These are phyloP conservation scores for Magnaporthales sp. DNA, from an alignment of 2,329 filamentous ascomycete species.

Conservation along the genomic window DNA sequence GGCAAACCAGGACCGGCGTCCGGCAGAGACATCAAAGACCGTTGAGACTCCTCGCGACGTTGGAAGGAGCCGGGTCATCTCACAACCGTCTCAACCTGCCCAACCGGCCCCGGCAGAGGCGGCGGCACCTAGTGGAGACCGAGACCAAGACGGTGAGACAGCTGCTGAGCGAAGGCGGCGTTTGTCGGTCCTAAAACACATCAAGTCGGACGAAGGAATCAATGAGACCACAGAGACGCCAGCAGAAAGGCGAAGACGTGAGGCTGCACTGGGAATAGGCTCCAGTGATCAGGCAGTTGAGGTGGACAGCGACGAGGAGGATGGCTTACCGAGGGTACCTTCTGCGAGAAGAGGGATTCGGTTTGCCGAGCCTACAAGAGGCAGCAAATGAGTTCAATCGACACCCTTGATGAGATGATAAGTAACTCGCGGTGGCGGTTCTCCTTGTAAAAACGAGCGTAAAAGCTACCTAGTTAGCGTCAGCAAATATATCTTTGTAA, in stretches of 20 bases:
- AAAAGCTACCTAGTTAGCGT: not conserved
- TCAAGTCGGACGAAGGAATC: conserved; percentile 28
- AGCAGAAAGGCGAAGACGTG: conserved; percentile 63
- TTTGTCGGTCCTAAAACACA: conserved; percentile 40
- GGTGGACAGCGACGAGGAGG: conserved; percentile 47
- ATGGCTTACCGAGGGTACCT: conserved; percentile 42
- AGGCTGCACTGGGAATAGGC: conserved; percentile 61
- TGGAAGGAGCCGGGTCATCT: not conserved
- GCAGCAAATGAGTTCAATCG: not conserved
- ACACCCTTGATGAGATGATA: not conserved
- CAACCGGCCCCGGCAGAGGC: not conserved
- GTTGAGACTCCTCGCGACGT: not conserved
- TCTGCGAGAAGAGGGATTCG: conserved; percentile 47
- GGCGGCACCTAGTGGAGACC: not conserved
- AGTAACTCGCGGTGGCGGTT: not conserved
- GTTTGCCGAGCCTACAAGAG: conserved; percentile 42
- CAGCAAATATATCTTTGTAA: not conserved
- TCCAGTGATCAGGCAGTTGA: conserved; percentile 27
- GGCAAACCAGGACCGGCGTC: conserved; percentile 30
- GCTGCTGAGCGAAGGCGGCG: conserved; percentile 61
- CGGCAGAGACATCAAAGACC: not conserved
- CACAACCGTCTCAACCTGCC: not conserved
- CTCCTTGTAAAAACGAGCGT: not conserved
- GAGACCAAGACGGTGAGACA: conserved; percentile 48
- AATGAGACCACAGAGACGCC: conserved; percentile 51